phyloP scores from a whole-genome alignment of 495 filamentous ascomycete genomes.

The Copromyces sp. region DNA sequence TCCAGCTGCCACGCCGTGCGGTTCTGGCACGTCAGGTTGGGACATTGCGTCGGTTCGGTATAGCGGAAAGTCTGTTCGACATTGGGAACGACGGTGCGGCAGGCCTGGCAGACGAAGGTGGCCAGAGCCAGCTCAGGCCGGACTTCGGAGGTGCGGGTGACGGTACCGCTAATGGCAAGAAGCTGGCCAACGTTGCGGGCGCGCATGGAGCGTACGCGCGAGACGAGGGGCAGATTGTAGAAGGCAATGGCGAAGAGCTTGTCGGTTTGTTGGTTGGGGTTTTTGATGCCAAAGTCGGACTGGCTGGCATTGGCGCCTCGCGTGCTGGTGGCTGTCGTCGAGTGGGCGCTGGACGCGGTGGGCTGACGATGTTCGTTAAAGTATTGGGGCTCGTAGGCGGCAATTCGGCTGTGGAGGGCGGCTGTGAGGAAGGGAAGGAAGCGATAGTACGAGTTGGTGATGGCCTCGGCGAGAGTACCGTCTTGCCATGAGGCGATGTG shows the following conservation, averaged over 20 bases:
- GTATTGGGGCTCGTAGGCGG: slow-evolving; percentile 88
- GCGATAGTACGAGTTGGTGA: slow-evolving; percentile 85
- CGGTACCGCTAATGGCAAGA: slow-evolving; percentile 89
- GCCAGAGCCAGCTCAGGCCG: slow-evolving; percentile 85
- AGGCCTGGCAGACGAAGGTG: slow-evolving; percentile 86
- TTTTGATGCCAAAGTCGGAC: slow-evolving; percentile 56
- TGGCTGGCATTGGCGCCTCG: slow-evolving; percentile 47
- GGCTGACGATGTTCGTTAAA: slow-evolving; percentile 83
- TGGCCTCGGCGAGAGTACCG: slow-evolving; percentile 68
- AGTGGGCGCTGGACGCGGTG: slow-evolving; percentile 47
- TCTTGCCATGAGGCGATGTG: slow-evolving; percentile 65
- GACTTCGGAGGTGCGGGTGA: slow-evolving; percentile 93
- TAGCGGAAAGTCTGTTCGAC: slow-evolving; percentile 97
- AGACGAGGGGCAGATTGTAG: slow-evolving; percentile 93
- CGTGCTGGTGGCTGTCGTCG: slow-evolving; percentile 59
- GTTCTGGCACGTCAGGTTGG: slow-evolving; percentile 85
- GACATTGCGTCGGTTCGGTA: slow-evolving; percentile 92
- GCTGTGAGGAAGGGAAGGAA: slow-evolving; percentile 88
- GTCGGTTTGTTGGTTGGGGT: slow-evolving; percentile 89
- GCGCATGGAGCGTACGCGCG: slow-evolving; percentile 76
- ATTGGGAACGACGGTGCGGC: slow-evolving; percentile 69
- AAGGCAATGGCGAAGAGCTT: slow-evolving; percentile 92
- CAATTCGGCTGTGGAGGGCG: slow-evolving; percentile 84
- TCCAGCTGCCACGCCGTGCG: slow-evolving; percentile 85
- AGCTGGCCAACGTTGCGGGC: slow-evolving; percentile 88